phyloP scores from a whole-genome alignment of 1,284 basidiomycete species.

The Peniophora sp. region DNA sequence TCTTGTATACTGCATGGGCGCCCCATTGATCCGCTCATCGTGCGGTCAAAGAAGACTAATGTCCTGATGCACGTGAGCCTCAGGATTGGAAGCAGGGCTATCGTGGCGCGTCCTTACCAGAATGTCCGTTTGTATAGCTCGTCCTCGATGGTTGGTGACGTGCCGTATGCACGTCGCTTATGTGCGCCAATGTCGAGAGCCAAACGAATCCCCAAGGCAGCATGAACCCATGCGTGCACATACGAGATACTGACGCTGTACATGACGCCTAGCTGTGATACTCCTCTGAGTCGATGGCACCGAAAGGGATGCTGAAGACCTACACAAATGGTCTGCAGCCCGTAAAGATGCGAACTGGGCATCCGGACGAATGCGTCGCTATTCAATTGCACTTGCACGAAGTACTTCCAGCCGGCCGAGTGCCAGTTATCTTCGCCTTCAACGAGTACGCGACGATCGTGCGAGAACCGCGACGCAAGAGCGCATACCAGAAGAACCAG shows the following conservation, averaged over 20 bases:
- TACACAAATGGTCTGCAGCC: slow-evolving; percentile 52
- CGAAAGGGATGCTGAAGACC: background rate
- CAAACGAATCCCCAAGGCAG: slow-evolving; percentile 41
- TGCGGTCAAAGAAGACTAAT: slow-evolving; percentile 24
- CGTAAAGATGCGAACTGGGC: slow-evolving; percentile 51
- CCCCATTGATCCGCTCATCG: slow-evolving; percentile 40
- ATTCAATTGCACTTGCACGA: slow-evolving; percentile 48
- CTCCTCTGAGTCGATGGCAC: background rate
- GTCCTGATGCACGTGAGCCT: slow-evolving; percentile 10
- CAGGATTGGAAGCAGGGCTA: background rate
- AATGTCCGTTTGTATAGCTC: slow-evolving; percentile 60
- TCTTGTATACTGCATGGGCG: slow-evolving; percentile 60
- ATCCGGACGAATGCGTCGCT: slow-evolving; percentile 37
- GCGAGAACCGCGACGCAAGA: slow-evolving; percentile 56
- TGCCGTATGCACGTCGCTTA: slow-evolving; percentile 23
- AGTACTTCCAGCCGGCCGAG: slow-evolving; percentile 69
- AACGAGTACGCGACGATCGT: slow-evolving; percentile 58
- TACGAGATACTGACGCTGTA: slow-evolving; percentile 36
- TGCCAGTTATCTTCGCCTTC: slow-evolving; percentile 37
- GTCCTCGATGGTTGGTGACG: slow-evolving; percentile 25
- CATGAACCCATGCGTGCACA: slow-evolving; percentile 42
- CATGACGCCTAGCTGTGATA: slow-evolving; percentile 20
- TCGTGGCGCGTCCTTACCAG: slow-evolving; percentile 33
- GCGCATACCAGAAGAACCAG: slow-evolving; percentile 72
- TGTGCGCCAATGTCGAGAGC: slow-evolving; percentile 36